phyloP scores from a whole-genome alignment of 306 rosid species.

The Vicia faba region DNA sequence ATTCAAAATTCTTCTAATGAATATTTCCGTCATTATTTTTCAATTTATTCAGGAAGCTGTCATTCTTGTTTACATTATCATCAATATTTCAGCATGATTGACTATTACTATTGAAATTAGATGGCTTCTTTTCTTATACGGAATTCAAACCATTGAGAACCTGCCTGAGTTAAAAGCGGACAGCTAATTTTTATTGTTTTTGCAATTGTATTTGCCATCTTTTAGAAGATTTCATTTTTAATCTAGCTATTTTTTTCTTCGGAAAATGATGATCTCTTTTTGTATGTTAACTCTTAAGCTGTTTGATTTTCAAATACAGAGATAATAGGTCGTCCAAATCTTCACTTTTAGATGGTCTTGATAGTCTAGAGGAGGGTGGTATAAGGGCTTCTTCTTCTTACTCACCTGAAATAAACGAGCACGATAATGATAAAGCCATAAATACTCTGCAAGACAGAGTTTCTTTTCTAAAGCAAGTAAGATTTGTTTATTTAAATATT shows the following conservation, averaged over 20 bases:
- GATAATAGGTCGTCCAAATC: conserved; percentile 72
- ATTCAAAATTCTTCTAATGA: too few relatives aligned
- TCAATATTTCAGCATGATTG: too few relatives aligned
- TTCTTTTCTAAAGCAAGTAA: conserved; percentile 41
- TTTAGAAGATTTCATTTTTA: conserved; percentile 11
- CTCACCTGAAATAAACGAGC: conserved; percentile 64
- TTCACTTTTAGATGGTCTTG: conserved; percentile 63
- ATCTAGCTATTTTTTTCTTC: not conserved
- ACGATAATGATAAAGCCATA: conserved; percentile 70
- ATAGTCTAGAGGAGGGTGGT: conserved; percentile 94
- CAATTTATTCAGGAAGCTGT: too few relatives aligned
- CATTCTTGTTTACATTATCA: too few relatives aligned
- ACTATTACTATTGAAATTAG: too few relatives aligned
- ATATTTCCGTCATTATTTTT: too few relatives aligned
- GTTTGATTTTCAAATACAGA: conserved; percentile 51
- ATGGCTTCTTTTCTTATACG: conserved; percentile 28
- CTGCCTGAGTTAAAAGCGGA: not conserved
- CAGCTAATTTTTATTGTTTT: conserved; percentile 5
- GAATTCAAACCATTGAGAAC: conserved; percentile 22
- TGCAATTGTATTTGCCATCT: conserved; percentile 3
- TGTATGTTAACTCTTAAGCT: conserved; percentile 21
- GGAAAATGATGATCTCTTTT: conserved; percentile 4
- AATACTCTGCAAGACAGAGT: conserved; percentile 84
- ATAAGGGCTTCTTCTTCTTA: conserved; percentile 70
- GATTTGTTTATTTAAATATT: conserved; percentile 4